Percentiles rank a stretch among this genome's conserved stretches.
Conservation (phyloP, 352 stramenopile genomes). For the Globisporangium acanthophoron region DNA sequence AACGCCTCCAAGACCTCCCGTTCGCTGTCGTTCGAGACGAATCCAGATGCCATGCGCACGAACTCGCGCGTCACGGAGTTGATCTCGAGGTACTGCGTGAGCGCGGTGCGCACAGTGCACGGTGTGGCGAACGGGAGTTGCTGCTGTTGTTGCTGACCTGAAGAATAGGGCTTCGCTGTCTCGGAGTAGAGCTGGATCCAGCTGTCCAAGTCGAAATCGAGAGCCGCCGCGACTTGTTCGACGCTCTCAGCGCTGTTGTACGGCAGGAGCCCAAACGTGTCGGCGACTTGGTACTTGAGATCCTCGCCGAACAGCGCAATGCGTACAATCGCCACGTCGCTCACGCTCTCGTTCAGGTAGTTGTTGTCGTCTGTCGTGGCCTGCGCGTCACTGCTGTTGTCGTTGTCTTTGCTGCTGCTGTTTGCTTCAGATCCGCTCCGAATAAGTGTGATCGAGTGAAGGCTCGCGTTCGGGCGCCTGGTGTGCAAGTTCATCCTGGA, state of each 20-base stretch:
- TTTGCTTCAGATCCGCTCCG: background rate
- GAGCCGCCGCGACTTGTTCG: constrained; percentile 46
- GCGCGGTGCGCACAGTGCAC: constrained; percentile 81
- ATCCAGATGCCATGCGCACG: constrained; percentile 44
- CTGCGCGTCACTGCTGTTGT: background rate
- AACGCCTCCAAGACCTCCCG: constrained; percentile 39
- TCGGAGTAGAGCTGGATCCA: constrained; percentile 62
- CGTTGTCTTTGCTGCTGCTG: background rate
- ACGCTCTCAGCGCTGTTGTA: constrained; percentile 65
- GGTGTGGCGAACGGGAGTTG: constrained; percentile 87
- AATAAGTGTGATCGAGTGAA: constrained; percentile 11
- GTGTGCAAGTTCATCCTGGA: constrained; percentile 6
- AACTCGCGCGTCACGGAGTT: constrained; percentile 57
- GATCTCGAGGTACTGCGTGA: constrained; percentile 90
- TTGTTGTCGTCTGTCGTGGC: background rate
- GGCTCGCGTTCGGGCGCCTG: constrained; percentile 3
- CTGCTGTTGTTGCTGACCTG: constrained; percentile 3
- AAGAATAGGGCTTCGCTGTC: background rate
- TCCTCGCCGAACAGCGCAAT: constrained; percentile 44
- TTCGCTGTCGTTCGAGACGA: constrained; percentile 34
- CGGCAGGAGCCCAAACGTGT: constrained; percentile 83
- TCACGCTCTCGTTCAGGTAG: background rate
- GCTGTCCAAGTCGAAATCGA: constrained; percentile 81
- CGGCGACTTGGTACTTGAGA: constrained; percentile 72
- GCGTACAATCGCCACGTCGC: constrained; percentile 33